Conservation (phyloP, 306 rosid genomes). For the Gastrolobium bilobum region DNA sequence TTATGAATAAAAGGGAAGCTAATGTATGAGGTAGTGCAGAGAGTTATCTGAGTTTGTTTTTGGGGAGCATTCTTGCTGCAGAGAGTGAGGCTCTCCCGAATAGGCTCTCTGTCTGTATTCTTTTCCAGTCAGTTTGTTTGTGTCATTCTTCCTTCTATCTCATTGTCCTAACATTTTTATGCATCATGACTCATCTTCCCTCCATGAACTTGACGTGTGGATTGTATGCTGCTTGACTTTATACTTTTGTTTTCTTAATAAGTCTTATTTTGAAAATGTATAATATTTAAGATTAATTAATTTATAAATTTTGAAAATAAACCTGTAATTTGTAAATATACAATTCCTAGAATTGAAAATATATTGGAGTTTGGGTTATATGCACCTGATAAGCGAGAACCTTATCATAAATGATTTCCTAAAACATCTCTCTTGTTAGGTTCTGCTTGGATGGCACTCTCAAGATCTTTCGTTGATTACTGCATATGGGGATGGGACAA, state of each 20-base stretch:
- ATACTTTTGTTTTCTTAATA: not conserved
- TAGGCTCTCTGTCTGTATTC: too few species aligned
- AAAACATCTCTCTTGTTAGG: conserved; percentile 62
- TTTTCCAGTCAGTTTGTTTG: too few species aligned
- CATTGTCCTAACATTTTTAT: not conserved
- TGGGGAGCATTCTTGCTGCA: too few species aligned
- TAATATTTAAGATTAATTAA: not conserved
- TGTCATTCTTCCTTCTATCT: too few species aligned
- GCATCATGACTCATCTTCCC: conserved; percentile 32
- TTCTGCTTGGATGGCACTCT: conserved; percentile 99
- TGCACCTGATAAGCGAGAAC: conserved; percentile 12
- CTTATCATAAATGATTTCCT: conserved; percentile 30
- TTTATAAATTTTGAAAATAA: not conserved
- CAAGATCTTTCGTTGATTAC: conserved; percentile 90
- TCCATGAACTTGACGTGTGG: conserved; percentile 33
- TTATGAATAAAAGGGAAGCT: too few species aligned
- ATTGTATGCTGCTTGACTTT: conserved; percentile 10
- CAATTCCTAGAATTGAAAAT: conserved; percentile 6
- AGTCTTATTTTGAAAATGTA: conserved; percentile 14
- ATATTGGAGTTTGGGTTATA: conserved; percentile 8
- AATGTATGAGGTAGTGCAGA: too few species aligned
- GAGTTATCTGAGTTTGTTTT: too few species aligned
- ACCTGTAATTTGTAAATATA: conserved; percentile 29
- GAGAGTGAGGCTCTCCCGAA: too few species aligned
- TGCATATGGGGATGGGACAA: conserved; percentile 99